Evolutionary conservation across 768 basidiomycete species (phyloP), one percentile per base, ranked within the genome.

Genomic region (Mycena olivaceomarginata): DNA sequence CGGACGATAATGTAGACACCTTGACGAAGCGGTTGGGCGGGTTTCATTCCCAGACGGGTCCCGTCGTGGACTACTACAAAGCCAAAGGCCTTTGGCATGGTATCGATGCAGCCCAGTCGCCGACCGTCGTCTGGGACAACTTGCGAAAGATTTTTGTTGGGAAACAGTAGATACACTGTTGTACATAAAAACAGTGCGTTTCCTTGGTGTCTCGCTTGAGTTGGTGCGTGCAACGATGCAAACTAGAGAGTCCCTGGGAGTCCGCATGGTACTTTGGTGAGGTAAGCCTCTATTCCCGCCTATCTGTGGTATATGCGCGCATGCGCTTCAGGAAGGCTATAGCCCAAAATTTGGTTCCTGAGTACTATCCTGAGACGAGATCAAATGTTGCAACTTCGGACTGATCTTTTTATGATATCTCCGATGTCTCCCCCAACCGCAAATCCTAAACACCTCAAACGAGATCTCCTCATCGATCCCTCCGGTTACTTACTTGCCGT

Each of bases 1-100:
- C 97, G 11, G 98, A 99, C 85, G 98, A 99, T 88, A 99, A 99
- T 80, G 96, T 97, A 77, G 97, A 98, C 85, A 96, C 98, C 15
- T 91, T 99, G 69, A 92, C 93, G 80, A 98, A 97, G 87, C 95
- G 98, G 56, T 90, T 99, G 72, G 80, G 85, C 4, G 92, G 96
- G n/a, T 99, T 94, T 90, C 98, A 99, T 89, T 85, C 90, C 45
- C 97, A 98, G 87, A 99, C 98, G 16, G 96, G 95, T 2, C 98
- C 98, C 40, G 98, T 99, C 41, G 94, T 97, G 18, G 97, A 96
- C 60, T 99, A 98, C 89, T 99, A 99, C 92, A 97, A 95, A 88
- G 89, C 90, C 76, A 95, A 97, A 83, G 94, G 95, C 48, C 90
- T 99, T 65, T 99, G 97, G 98, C 89, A 91, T 57, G 94, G 94